These are phyloP conservation scores for Suhomyces canberraensis DNA, from an alignment of 805 yeast species.

Conservation along the genomic window DNA sequence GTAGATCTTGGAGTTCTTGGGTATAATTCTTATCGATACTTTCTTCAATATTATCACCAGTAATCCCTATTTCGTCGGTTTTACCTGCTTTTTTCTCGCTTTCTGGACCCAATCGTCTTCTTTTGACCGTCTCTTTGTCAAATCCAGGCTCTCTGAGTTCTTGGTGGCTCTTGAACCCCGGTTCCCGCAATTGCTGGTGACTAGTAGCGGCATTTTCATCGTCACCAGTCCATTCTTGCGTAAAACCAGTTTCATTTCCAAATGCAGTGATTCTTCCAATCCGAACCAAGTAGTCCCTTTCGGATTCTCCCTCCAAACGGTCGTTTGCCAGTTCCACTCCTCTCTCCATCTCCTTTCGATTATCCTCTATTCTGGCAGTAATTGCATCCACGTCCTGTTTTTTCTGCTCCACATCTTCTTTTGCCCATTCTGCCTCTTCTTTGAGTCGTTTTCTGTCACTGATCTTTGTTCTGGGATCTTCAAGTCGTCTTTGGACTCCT, in stretches of 20 bases:
- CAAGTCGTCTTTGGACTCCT: conserved; percentile 46
- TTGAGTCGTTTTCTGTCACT: conserved; percentile 56
- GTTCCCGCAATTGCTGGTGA: conserved; percentile 47
- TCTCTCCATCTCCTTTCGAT: conserved; percentile 35
- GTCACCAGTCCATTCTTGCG: conserved; percentile 23
- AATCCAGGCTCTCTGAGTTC: conserved; percentile 15
- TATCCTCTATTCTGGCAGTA: conserved; percentile 30
- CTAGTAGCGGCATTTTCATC: conserved; percentile 16
- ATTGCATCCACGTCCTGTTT: conserved; percentile 60
- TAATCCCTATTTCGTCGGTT: neutral
- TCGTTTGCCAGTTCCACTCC: conserved; percentile 37
- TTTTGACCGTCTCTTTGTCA: conserved; percentile 14
- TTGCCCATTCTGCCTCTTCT: conserved; percentile 52
- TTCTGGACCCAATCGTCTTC: conserved; percentile 11
- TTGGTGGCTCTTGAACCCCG: conserved; percentile 40
- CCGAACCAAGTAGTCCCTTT: conserved; percentile 75
- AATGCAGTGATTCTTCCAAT: conserved; percentile 95
- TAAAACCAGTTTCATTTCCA: conserved; percentile 64
- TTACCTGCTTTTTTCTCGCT: conserved; percentile 14
- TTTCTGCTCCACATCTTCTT: conserved; percentile 52
- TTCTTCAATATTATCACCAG: neutral
- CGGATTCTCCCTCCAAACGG: conserved; percentile 67
- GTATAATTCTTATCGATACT: neutral
- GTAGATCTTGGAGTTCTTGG: neutral
- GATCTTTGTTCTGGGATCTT: conserved; percentile 56